Percentiles rank a stretch among this genome's conserved stretches.
These are phyloP conservation scores for Candida khao-thaluensis DNA, from an alignment of 805 yeast species.

Conservation along the genomic window DNA sequence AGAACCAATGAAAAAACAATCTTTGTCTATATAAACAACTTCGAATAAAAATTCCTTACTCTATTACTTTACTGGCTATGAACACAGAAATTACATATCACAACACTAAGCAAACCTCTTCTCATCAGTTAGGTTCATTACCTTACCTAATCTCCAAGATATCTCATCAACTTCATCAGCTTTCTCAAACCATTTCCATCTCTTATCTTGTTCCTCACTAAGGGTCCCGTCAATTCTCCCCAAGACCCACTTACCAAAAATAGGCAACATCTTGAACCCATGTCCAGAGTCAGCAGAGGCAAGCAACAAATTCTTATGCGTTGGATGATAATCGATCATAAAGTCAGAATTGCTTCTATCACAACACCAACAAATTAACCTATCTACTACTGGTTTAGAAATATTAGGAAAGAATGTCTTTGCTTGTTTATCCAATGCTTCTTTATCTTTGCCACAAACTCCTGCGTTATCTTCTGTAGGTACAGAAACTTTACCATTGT, in stretches of 20 bases:
- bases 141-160: conserved; percentile 16
- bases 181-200: conserved; percentile 15
- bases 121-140: conserved; percentile 8
- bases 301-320: conserved; percentile 25
- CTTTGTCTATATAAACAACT: too few relatives aligned
- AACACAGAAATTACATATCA: too few relatives aligned
- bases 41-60: too few relatives aligned
- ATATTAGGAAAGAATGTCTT: conserved; percentile 13
- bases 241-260: conserved; percentile 26
- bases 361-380: conserved; percentile 31
- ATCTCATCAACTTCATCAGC: conserved; percentile 11
- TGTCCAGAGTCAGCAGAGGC: conserved; percentile 44
- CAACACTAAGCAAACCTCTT: conserved; percentile 1
- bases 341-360: conserved; percentile 34
- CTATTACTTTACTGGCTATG: too few relatives aligned
- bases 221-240: conserved; percentile 12
- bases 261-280: conserved; percentile 37
- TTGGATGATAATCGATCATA: conserved; percentile 33
- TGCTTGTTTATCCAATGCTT: conserved; percentile 11
- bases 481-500: conserved; percentile 5
- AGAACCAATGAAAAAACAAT: too few relatives aligned
- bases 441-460: conserved; percentile 10
- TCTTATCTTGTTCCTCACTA: conserved; percentile 4
- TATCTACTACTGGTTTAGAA: conserved; percentile 10
- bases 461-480: conserved; percentile 16